Evolutionary conservation across 31 red algal genomes (phyloP), one percentile per base, ranked within the genome.

Genomic region (Asparagopsis taxiformis): DNA sequence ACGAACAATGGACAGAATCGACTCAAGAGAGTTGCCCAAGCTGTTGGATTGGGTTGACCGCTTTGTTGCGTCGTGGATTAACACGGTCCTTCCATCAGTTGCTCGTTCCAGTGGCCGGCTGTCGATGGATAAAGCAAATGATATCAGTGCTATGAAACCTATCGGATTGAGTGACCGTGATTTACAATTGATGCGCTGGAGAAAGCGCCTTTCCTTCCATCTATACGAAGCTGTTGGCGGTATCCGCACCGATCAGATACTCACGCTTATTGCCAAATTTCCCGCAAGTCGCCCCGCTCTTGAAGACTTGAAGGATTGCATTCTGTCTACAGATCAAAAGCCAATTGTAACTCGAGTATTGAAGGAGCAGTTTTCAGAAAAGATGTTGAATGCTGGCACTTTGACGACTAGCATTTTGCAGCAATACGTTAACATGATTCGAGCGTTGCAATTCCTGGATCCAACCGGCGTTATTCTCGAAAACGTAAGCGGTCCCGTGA

Each of bases 391-490:
- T 31, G 74, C 65, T 29, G 83, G 90, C 25, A 78, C 61, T 21
- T 21, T 56, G 5, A 93, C 90, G 0, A 76, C 79, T 8, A 77
- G 89, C 11, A 94, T 94, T 63, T 33, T 94, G n/a, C 43, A 69
- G 31, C 77, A 75, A n/a, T 94, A 87, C 54, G 75, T 94, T 8
- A 82, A 89, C 63, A 63, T 77, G 48, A 81, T 94, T 30, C 59
- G 68, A 66, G 68, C 73, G 28, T 38, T 94, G 49, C 51, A 74
- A 16, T 72, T 77, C 60, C 63, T 94, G 2, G 91, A 94, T 28
- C 84, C 84, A 28, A 68, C 33, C 34, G 76, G 74, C 31, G 79
- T 72, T 2, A 78, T 93, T 23, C 62, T 93, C 26, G 51, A 74
- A 72, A 68, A 69, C 31, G 72, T 93, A 1, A 81, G 70, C 50